These are phyloP conservation scores for Ogataea degrootiae DNA, from an alignment of 805 yeast species.

Conservation along the genomic window DNA sequence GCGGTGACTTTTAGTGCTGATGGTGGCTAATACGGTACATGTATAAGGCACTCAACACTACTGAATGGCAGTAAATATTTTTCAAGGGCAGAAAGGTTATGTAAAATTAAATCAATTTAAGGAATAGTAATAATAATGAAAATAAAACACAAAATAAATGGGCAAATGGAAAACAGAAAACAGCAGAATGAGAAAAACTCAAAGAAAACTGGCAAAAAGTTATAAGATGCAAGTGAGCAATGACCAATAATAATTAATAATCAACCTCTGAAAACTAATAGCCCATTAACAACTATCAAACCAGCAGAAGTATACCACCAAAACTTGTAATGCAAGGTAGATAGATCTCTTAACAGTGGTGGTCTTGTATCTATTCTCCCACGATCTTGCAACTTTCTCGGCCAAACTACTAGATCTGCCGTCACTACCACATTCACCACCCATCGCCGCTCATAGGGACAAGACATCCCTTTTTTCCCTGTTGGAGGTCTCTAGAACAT, in stretches of 20 bases:
- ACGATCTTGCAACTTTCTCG: slow-evolving; percentile 56
- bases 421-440: slow-evolving; percentile 4
- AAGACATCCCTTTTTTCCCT: too few relatives aligned
- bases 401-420: slow-evolving; percentile 22
- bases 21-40: too few relatives aligned
- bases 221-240: too few relatives aligned
- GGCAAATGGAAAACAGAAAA: not conserved
- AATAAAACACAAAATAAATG: too few relatives aligned
- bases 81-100: too few relatives aligned
- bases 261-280: slow-evolving; percentile 21
- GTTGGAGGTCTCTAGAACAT: too few relatives aligned
- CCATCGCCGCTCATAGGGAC: not conserved
- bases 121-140: too few relatives aligned
- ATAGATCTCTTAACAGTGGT: slow-evolving; percentile 49
- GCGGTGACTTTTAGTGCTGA: too few relatives aligned
- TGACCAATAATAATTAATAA: too few relatives aligned
- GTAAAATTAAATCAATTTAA: too few relatives aligned
- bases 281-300: slow-evolving; percentile 28
- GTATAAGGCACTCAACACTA: too few relatives aligned
- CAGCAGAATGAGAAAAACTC: not conserved
- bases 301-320: slow-evolving; percentile 56
- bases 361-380: slow-evolving; percentile 78
- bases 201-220: not conserved
- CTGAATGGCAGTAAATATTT: too few relatives aligned
- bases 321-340: slow-evolving; percentile 36